These are phyloP conservation scores for Debaryomyces coudertii DNA, from an alignment of 1,139 yeast genomes.

Conservation along the genomic window DNA sequence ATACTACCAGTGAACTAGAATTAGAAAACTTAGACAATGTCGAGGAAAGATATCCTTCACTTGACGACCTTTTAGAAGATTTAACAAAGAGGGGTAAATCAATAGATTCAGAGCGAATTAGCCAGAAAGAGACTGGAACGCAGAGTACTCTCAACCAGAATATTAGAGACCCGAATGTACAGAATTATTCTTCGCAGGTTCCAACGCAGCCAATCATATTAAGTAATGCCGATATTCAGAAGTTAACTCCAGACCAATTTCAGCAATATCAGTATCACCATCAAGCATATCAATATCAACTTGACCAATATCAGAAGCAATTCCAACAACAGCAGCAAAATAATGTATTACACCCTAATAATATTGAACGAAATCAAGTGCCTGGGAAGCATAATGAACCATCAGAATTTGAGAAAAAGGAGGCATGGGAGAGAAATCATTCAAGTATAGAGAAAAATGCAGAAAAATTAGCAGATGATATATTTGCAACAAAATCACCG, in stretches of 20 bases:
- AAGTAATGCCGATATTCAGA: slow-evolving; percentile 20
- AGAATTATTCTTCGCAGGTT: slow-evolving; percentile 4
- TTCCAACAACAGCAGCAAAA: slow-evolving; percentile 13
- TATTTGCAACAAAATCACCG: slow-evolving; percentile 27
- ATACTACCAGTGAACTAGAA: slow-evolving; percentile 20
- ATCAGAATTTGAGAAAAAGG: slow-evolving; percentile 33
- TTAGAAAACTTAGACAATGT: slow-evolving; percentile 43
- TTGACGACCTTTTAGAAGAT: slow-evolving; percentile 36
- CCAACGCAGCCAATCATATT: slow-evolving; percentile 25
- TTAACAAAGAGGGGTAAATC: slow-evolving; percentile 8
- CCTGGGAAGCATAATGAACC: slow-evolving; percentile 3
- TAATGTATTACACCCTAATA: background rate
- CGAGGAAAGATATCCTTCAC: slow-evolving; percentile 48
- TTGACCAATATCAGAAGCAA: slow-evolving; percentile 22
- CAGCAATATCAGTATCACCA: slow-evolving; percentile 28
- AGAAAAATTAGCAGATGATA: slow-evolving; percentile 46
- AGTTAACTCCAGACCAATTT: slow-evolving; percentile 26
- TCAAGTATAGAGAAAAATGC: slow-evolving; percentile 31
- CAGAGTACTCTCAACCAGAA: background rate
- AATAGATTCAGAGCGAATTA: background rate
- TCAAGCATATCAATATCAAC: slow-evolving; percentile 26
- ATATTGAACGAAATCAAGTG: slow-evolving; percentile 1
- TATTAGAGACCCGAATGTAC: background rate
- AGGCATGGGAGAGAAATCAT: slow-evolving; percentile 40
- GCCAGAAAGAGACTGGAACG: background rate